These are phyloP conservation scores for Teunomyces panamensis DNA, from an alignment of 805 yeast species.

Conservation along the genomic window DNA sequence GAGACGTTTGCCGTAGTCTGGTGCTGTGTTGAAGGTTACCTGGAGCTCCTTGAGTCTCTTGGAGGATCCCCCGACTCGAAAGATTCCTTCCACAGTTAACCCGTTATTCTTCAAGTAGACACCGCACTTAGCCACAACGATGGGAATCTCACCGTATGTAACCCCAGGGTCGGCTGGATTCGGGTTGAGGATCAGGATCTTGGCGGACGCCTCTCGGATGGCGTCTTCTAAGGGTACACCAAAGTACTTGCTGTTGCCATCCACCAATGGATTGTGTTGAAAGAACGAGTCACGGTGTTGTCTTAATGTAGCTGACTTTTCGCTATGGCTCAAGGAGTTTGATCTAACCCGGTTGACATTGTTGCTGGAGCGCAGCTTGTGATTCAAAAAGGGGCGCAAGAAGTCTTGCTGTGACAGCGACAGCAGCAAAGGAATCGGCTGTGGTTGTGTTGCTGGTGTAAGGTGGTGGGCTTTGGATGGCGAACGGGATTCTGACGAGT, in stretches of 20 bases:
- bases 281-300: slow-evolving; percentile 52
- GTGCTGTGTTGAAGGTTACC: slow-evolving; percentile 78
- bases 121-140: slow-evolving; percentile 95
- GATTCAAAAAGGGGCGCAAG: slow-evolving; percentile 47
- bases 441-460: neutral
- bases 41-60: slow-evolving; percentile 86
- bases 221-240: slow-evolving; percentile 78
- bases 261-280: slow-evolving; percentile 41
- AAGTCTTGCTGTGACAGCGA: slow-evolving; percentile 17
- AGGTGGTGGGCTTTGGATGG: slow-evolving; percentile 10
- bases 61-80: slow-evolving; percentile 88
- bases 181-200: slow-evolving; percentile 58
- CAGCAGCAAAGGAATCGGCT: slow-evolving; percentile 4
- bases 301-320: slow-evolving; percentile 30
- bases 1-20: slow-evolving; percentile 82
- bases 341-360: slow-evolving; percentile 40
- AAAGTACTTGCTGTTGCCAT: slow-evolving; percentile 57
- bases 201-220: slow-evolving; percentile 71
- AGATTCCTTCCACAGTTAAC: slow-evolving; percentile 82
- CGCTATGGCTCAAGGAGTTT: slow-evolving; percentile 31
- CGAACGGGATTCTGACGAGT: slow-evolving; percentile 13
- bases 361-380: slow-evolving; percentile 50
- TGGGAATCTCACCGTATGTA: slow-evolving; percentile 85
- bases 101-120: slow-evolving; percentile 76
- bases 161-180: slow-evolving; percentile 54